Evolutionary conservation across 2,329 filamentous ascomycete species (phyloP).

Genomic region (Byssochlamys sp.): DNA sequence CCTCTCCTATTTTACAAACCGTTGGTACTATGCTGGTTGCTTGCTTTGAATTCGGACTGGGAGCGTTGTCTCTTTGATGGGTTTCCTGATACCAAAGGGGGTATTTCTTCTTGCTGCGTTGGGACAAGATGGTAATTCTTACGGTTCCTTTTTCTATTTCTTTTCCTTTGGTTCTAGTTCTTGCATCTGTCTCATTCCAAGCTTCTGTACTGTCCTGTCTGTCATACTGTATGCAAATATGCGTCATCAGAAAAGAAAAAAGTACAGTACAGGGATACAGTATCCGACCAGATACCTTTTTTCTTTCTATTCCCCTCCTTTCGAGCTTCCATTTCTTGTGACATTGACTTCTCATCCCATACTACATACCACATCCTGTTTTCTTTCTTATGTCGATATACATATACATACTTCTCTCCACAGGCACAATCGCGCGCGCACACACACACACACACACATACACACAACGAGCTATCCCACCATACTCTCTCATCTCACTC

Average conservation of each 20-base stretch:
- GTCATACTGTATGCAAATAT: background rate
- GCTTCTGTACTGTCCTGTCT: background rate
- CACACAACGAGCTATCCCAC: too few relatives aligned
- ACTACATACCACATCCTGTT: background rate
- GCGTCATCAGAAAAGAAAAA: background rate
- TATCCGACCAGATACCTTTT: background rate
- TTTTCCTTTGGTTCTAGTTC: background rate
- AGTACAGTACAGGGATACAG: background rate
- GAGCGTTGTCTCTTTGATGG: background rate
- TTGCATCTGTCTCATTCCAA: background rate
- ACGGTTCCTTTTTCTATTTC: background rate
- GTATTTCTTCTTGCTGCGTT: background rate
- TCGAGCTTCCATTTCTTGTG: background rate
- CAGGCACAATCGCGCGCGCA: too few relatives aligned
- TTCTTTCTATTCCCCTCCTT: background rate
- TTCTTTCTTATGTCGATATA: background rate
- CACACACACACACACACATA: too few relatives aligned
- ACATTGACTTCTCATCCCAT: background rate
- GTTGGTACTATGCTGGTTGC: background rate
- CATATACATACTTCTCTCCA: too few relatives aligned
- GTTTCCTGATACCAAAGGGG: slow-evolving; percentile 1
- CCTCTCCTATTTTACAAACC: background rate
- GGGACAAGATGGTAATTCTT: background rate
- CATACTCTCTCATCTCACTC: too few relatives aligned
- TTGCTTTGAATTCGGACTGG: background rate